Evolutionary conservation across 2,329 filamentous ascomycete species (phyloP).

Genomic region (Ophiostoma ulmi): DNA sequence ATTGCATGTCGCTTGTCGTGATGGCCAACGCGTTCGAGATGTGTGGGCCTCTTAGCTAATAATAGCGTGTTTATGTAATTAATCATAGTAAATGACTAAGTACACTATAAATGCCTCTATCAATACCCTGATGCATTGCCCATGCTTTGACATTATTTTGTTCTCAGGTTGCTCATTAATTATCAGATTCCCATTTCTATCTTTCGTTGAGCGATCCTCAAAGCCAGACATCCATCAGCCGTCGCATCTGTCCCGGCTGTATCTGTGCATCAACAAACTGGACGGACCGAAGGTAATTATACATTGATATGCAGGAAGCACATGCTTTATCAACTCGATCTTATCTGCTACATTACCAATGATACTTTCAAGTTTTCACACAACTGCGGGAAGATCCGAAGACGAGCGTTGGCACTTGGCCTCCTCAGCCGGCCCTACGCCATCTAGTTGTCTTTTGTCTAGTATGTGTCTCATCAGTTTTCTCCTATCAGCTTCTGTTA

Average conservation of each 20-base stretch:
- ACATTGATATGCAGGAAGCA: neutral
- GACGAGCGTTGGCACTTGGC: conserved; percentile 10
- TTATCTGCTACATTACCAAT: neutral
- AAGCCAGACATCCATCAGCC: too few species aligned
- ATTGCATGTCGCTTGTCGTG: neutral
- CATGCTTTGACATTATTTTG: too few species aligned
- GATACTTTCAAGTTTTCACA: neutral
- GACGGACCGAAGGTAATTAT: neutral
- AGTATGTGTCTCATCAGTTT: neutral
- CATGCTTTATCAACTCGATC: neutral
- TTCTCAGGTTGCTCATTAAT: too few species aligned
- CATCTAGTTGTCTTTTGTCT: neutral
- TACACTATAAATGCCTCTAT: neutral
- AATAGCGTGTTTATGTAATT: neutral
- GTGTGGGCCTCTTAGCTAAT: neutral
- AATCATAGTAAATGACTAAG: neutral
- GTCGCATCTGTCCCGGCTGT: too few species aligned
- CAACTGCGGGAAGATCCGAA: neutral
- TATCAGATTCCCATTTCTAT: too few species aligned
- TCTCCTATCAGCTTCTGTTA: neutral
- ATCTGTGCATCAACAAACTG: too few species aligned
- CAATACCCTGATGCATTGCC: too few species aligned
- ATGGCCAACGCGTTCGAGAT: neutral
- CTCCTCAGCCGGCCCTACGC: neutral
- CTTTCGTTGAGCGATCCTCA: too few species aligned